These are phyloP conservation scores for Leptodermis oblonga DNA, from an alignment of 257 asterid genomes.

Conservation along the genomic window DNA sequence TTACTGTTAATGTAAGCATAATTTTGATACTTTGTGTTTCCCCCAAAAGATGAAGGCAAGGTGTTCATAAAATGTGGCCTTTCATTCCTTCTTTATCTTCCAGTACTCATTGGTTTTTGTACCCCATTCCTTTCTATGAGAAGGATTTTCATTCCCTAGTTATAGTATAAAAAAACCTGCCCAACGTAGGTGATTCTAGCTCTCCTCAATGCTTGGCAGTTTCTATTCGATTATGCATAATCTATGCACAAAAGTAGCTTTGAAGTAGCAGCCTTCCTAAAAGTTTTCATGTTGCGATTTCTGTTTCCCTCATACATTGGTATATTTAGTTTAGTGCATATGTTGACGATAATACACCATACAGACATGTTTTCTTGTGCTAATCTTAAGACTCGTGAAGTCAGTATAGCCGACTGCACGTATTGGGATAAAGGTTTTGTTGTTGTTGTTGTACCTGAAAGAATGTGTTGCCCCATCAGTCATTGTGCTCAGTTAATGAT, in stretches of 20 bases:
- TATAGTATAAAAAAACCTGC: neutral
- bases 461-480: neutral
- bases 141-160: too few relatives aligned
- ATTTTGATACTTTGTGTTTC: neutral
- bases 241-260: too few relatives aligned
- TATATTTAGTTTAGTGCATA: neutral
- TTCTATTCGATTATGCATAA: neutral
- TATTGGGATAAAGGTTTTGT: too few relatives aligned
- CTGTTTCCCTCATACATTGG: neutral
- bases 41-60: neutral
- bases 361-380: neutral
- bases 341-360: neutral
- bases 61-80: too few relatives aligned
- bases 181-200: neutral
- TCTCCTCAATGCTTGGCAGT: neutral
- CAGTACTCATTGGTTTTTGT: too few relatives aligned
- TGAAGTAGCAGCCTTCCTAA: too few relatives aligned
- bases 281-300: neutral
- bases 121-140: too few relatives aligned
- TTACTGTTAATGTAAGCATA: constrained; percentile 8
- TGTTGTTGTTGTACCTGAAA: too few relatives aligned
- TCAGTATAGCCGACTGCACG: neutral
- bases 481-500: neutral
- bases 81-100: too few relatives aligned
- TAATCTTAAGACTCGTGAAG: neutral